A percentile compares a stretch with the other conserved stretches of the same genome.
These are phyloP conservation scores for Mortierella sp. DNA, from an alignment of 371 early-diverging fungal species.

Conservation along the genomic window DNA sequence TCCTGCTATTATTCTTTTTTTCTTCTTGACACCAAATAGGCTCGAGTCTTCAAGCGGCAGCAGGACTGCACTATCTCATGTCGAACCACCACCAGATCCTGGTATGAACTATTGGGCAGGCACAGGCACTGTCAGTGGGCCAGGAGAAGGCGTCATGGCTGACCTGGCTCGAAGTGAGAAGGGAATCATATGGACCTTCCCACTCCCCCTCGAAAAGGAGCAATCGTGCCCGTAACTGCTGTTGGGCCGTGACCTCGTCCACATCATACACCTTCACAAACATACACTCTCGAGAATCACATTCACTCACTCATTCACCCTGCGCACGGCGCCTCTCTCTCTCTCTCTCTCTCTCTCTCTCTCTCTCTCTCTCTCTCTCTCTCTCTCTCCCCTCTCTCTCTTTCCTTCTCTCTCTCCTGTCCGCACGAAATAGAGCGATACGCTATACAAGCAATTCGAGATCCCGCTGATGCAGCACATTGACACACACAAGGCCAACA, in stretches of 20 bases:
- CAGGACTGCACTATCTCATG: slow-evolving; percentile 64
- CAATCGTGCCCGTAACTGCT: no score
- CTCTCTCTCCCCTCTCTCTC: no score
- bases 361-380: no score
- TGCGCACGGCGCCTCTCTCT: neutral
- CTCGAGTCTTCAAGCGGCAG: slow-evolving; percentile 61
- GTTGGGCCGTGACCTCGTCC: neutral
- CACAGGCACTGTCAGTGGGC: neutral
- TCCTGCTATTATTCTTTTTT: neutral
- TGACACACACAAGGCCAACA: slow-evolving; percentile 57
- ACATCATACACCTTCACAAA: no score
- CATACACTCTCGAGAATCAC: no score
- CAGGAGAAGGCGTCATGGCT: neutral
- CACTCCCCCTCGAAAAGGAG: no score
- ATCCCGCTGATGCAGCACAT: slow-evolving; percentile 59
- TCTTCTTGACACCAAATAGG: slow-evolving; percentile 41
- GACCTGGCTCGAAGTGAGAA: no score
- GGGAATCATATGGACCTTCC: no score
- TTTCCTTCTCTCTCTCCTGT: no score
- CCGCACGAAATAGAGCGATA: slow-evolving; percentile 51
- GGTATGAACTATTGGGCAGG: slow-evolving; percentile 41
- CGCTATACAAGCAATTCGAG: slow-evolving; percentile 59
- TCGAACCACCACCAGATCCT: slow-evolving; percentile 68
- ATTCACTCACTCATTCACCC: no score
- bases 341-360: neutral